Base-by-base conservation (phyloP, 768 basidiomycete genomes). In the Macrolepiota albuminosa region DNA sequence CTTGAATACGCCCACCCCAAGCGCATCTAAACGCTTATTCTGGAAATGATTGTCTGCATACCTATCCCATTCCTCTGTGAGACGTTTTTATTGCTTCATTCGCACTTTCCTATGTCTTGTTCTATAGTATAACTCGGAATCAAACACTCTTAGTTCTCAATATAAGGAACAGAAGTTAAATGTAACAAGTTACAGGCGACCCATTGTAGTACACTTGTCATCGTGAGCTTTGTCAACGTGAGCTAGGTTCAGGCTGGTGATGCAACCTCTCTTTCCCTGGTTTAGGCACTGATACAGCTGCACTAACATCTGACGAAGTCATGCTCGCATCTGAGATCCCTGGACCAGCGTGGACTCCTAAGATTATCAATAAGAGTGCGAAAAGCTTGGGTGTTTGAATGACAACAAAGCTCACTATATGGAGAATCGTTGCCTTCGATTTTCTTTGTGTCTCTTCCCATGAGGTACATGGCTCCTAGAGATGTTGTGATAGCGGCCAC, bases 291-390 rank as follows among this genome's bases (percentile, higher is more conserved):
- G 75, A 76, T 6, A 76, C 75, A 4, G 71, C 73, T 7, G 73
- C 74, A 58, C 69, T 70, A 14, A 78, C 73, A 62, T 78, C 76
- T 1, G 71, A 67, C 1, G 75, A 76, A 50, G 64, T 73, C 76
- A 78, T 78, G 6, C 69, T 70, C 59, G 66, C 67, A 62, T 76
- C 74, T 0, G 71, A 70, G 8, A 64, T 67, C 2, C 67, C 68
- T 11, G 42, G 58, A 8, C n/a, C 59, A 29, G 67, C 68, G 21
- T 67, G 60, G 5, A 10, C 42, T 16, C 67, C 73, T 60, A 61
- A 34, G 0, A 8, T 26, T 26, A 54, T 9, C 42, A 9, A 42
- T 18, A 37, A 18, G 16, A 26, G 13, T 11, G n/a, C 11, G 26
- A 11, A 14, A 2, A 52, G 43, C 47, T 29, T 11, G 42, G 5